A percentile compares a stretch with the other conserved stretches of the same genome.
phyloP scores from a whole-genome alignment of 192 early-diverging fungal species.

The Podila epigama region DNA sequence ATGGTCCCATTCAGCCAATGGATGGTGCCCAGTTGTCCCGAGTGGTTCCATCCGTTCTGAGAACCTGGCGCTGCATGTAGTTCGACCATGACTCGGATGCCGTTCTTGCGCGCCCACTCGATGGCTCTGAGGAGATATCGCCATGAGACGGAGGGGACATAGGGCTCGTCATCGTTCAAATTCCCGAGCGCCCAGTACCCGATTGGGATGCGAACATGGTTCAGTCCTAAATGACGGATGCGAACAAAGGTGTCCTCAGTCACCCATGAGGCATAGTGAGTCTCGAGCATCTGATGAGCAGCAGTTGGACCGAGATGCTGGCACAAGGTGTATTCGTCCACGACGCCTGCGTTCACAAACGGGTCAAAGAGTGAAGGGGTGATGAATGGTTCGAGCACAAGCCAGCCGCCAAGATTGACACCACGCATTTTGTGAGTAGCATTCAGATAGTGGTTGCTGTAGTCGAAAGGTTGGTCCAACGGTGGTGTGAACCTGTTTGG shows the following conservation, averaged over 20 bases:
- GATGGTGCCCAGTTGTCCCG: constrained; percentile 49
- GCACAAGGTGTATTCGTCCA: constrained; percentile 75
- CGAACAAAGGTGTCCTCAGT: constrained; percentile 64
- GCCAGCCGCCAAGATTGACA: constrained; percentile 75
- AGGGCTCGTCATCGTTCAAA: constrained; percentile 58
- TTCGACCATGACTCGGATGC: constrained; percentile 72
- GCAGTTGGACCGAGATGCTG: constrained; percentile 59
- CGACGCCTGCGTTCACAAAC: constrained; percentile 29
- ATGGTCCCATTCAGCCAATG: constrained; percentile 54
- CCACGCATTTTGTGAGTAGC: constrained; percentile 61
- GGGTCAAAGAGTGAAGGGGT: constrained; percentile 58
- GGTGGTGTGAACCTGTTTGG: constrained; percentile 50
- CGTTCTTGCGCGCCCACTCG: constrained; percentile 70
- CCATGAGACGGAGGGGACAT: constrained; percentile 64
- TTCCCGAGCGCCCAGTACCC: constrained; percentile 75
- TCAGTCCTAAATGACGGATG: constrained; percentile 64
- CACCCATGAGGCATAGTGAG: constrained; percentile 69
- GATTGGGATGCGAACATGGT: constrained; percentile 73
- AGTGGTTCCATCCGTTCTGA: constrained; percentile 75
- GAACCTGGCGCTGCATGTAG: constrained; percentile 75
- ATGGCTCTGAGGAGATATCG: constrained; percentile 63
- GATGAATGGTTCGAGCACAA: constrained; percentile 70
- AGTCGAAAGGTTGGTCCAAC: constrained; percentile 51
- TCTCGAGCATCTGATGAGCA: constrained; percentile 52
- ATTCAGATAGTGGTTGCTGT: no score